Conservation (phyloP, 75 land plant species). For the Isoetes taiwanensis region DNA sequence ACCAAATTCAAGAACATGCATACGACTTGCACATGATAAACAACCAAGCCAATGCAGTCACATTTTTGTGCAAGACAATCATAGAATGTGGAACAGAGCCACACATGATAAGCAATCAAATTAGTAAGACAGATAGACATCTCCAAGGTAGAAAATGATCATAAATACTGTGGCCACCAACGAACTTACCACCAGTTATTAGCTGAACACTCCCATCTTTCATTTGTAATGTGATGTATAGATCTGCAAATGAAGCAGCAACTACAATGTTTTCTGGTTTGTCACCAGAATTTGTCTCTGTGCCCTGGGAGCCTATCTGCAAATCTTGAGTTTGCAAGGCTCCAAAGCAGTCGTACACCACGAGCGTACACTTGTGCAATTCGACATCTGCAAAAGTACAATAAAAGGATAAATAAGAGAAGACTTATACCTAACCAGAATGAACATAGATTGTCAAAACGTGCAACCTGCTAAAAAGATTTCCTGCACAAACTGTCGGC, state of each 20-base stretch:
- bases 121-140: too few relatives aligned
- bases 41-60: too few relatives aligned
- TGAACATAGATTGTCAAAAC: too few relatives aligned
- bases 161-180: too few relatives aligned
- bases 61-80: too few relatives aligned
- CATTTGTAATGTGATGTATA: conserved; percentile 80
- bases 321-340: conserved; percentile 74
- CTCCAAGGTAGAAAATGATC: too few relatives aligned
- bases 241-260: conserved; percentile 78
- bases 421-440: too few relatives aligned
- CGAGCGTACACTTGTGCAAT: conserved; percentile 75
- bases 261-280: conserved; percentile 31
- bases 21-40: too few relatives aligned
- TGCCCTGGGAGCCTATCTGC: conserved; percentile 24
- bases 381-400: conserved; percentile 38
- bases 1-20: too few relatives aligned
- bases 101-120: too few relatives aligned
- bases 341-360: conserved; percentile 83
- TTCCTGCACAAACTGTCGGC: conserved; percentile 76
- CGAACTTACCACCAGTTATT: conserved; percentile 73
- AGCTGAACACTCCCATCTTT: conserved; percentile 83
- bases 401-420: conserved; percentile 1
- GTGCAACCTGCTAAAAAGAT: conserved; percentile 80
- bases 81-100: too few relatives aligned
- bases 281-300: conserved; percentile 22